Evolutionary conservation across 2,329 filamentous ascomycete species (phyloP).

Genomic region (Fusarium tjaetaba): DNA sequence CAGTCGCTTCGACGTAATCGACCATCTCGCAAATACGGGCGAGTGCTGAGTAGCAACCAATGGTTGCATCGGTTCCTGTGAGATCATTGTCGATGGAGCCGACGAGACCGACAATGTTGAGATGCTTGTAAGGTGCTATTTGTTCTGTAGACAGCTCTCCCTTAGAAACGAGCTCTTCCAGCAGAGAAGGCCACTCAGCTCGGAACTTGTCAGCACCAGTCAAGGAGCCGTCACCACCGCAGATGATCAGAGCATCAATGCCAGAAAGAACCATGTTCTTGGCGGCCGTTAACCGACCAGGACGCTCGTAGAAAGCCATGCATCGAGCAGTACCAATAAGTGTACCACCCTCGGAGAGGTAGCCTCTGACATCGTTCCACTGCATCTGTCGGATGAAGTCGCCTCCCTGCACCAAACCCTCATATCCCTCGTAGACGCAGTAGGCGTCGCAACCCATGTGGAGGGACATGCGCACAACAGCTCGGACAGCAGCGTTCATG

Average conservation of each 20-base stretch:
- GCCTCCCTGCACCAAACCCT: conserved; percentile 90
- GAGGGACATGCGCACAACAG: conserved; percentile 91
- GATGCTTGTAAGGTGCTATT: conserved; percentile 78
- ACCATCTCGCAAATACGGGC: conserved; percentile 94
- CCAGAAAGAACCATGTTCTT: conserved; percentile 94
- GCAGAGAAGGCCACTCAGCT: conserved; percentile 86
- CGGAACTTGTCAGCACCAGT: conserved; percentile 96
- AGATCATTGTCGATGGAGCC: conserved; percentile 99
- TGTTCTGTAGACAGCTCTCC: conserved; percentile 77
- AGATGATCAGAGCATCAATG: conserved; percentile 96
- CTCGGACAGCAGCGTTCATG: conserved; percentile 92
- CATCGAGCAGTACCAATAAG: conserved; percentile 95
- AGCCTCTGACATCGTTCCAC: conserved; percentile 96
- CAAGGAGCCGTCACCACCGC: conserved; percentile 94
- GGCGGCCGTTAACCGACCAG: conserved; percentile 83
- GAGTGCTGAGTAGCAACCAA: conserved; percentile 94
- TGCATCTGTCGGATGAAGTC: conserved; percentile 87
- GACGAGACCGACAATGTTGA: conserved; percentile 96
- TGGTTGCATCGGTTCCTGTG: conserved; percentile 95
- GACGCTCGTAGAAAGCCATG: conserved; percentile 89
- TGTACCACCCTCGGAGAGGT: conserved; percentile 92
- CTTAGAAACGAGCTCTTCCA: conserved; percentile 83
- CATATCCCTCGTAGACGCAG: conserved; percentile 92
- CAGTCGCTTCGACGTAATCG: conserved; percentile 96
- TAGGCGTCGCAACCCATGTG: conserved; percentile 83